These are phyloP conservation scores for Apiotrichum brassicae DNA, from an alignment of 1,284 basidiomycete genomes.

Conservation along the genomic window DNA sequence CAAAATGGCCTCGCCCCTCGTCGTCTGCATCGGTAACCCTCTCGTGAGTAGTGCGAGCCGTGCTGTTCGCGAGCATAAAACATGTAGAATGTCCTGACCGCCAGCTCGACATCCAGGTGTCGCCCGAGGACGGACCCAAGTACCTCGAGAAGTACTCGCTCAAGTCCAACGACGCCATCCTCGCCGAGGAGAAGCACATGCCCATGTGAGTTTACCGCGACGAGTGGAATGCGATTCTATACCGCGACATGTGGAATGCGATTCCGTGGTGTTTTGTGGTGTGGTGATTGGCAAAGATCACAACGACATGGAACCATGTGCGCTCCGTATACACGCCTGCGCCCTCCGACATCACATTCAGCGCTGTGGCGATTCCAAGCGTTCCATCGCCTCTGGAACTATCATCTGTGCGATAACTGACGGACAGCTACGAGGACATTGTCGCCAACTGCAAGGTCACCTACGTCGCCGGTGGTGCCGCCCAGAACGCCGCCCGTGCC, in stretches of 20 bases:
- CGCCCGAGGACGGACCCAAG: slow-evolving; percentile 60
- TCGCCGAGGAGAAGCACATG: slow-evolving; percentile 82
- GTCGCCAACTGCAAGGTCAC: slow-evolving; percentile 69
- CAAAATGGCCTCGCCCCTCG: slow-evolving; percentile 31
- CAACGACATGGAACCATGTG: too few species aligned
- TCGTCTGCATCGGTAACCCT: slow-evolving; percentile 84
- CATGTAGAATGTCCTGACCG: neutral
- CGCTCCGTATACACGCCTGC: too few species aligned
- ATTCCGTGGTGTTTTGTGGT: too few species aligned
- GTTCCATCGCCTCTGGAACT: too few species aligned
- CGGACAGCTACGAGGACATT: slow-evolving; percentile 78
- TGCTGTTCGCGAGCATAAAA: too few species aligned
- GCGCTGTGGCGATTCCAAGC: too few species aligned
- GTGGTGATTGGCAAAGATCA: too few species aligned
- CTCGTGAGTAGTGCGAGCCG: slow-evolving; percentile 49
- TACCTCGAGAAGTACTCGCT: slow-evolving; percentile 86
- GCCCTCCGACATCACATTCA: too few species aligned
- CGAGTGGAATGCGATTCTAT: too few species aligned
- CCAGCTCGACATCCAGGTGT: slow-evolving; percentile 76
- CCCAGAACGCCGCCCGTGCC: slow-evolving; percentile 92
- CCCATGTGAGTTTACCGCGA: slow-evolving; percentile 62
- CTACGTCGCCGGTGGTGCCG: slow-evolving; percentile 94
- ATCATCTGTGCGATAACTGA: too few species aligned
- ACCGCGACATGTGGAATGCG: too few species aligned
- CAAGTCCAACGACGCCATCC: slow-evolving; percentile 93